Conservation (phyloP, 176 grass and related monocot genomes). For the Tillandsia fasciculata region DNA sequence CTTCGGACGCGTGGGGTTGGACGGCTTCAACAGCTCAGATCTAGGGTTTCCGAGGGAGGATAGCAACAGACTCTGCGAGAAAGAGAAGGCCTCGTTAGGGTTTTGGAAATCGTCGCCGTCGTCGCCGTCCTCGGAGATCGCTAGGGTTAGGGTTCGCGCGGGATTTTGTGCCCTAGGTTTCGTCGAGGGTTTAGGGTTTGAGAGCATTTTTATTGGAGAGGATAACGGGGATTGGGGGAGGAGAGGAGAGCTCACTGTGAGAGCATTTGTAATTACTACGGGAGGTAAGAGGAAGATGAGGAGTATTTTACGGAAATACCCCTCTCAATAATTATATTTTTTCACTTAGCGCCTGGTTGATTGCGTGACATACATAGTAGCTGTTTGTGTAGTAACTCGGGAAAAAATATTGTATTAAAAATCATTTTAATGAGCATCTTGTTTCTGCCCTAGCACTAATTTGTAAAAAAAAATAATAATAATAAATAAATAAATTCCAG, state of each 20-base stretch:
- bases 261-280: conserved; percentile 17
- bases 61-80: conserved; percentile 17
- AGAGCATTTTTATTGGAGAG: conserved; percentile 20
- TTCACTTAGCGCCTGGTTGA: no score
- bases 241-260: not conserved
- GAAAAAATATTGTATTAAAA: no score
- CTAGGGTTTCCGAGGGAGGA: conserved; percentile 12
- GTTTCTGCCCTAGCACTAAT: no score
- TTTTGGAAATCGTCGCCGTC: conserved; percentile 61
- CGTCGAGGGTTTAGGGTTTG: conserved; percentile 22
- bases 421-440: no score
- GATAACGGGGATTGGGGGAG: not conserved
- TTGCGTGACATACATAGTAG: no score
- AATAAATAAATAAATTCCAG: no score
- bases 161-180: conserved; percentile 4
- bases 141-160: conserved; percentile 5
- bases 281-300: conserved; percentile 15
- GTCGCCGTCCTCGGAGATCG: conserved; percentile 5
- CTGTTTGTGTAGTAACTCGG: no score
- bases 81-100: conserved; percentile 17
- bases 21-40: conserved; percentile 30
- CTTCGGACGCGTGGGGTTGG: conserved; percentile 19
- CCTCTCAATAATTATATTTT: no score
- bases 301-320: no score
- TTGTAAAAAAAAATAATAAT: no score